Conservation (phyloP, 2,329 filamentous ascomycete genomes). For the Microdochium trichocladiopsis region DNA sequence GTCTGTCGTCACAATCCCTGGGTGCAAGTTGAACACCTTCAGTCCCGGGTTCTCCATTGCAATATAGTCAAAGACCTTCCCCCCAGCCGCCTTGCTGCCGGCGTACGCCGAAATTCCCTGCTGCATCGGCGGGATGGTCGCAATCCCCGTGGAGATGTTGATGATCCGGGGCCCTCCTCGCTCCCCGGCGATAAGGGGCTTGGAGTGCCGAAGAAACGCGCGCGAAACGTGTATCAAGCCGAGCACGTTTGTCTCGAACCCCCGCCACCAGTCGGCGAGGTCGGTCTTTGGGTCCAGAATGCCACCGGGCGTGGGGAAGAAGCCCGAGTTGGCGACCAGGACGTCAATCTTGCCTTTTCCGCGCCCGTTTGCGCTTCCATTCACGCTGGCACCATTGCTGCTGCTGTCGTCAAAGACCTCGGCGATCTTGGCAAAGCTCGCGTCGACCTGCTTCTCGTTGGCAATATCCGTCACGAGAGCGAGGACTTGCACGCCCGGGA, state of each 20-base stretch:
- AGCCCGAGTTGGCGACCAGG: constrained; percentile 4
- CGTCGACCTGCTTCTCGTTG: constrained; percentile 1
- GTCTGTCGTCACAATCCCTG: constrained; percentile 30
- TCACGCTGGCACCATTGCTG: background rate
- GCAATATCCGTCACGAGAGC: constrained; percentile 4
- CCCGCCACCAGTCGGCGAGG: background rate
- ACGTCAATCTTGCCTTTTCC: constrained; percentile 2
- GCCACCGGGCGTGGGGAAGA: background rate
- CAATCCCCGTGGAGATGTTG: constrained; percentile 11
- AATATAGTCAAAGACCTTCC: constrained; percentile 27
- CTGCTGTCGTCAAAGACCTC: background rate
- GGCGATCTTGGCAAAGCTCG: constrained; percentile 19
- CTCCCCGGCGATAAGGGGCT: constrained; percentile 4
- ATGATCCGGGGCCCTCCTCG: constrained; percentile 5
- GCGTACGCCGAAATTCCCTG: constrained; percentile 18
- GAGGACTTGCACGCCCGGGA: constrained; percentile 6
- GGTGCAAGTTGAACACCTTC: constrained; percentile 29
- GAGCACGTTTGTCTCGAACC: constrained; percentile 15
- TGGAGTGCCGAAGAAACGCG: constrained; percentile 10
- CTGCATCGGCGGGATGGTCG: constrained; percentile 10
- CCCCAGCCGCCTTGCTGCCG: constrained; percentile 23
- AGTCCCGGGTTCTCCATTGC: constrained; percentile 25
- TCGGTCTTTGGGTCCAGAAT: constrained; percentile 1
- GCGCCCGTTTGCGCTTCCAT: background rate
- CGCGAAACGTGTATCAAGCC: constrained; percentile 14